Evolutionary conservation across 192 early-diverging fungal species (phyloP).

Genomic region (Allomyces macrogynus): DNA sequence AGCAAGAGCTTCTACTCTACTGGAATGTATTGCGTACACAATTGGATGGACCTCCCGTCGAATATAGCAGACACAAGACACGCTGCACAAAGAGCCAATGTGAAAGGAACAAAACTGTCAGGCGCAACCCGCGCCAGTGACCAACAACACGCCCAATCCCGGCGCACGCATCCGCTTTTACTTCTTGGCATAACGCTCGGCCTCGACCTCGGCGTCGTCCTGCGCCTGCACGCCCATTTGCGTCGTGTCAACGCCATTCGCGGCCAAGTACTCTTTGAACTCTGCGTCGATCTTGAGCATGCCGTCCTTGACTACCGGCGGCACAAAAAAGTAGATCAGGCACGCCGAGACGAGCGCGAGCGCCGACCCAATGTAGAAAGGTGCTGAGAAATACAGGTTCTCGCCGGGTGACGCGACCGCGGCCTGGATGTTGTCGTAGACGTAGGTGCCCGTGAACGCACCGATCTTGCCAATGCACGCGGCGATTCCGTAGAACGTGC

Average conservation of each 20-base stretch:
- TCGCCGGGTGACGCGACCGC: slow-evolving; percentile 13
- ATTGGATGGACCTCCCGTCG: no score
- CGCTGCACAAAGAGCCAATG: no score
- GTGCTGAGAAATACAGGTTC: slow-evolving; percentile 13
- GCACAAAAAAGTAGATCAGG: slow-evolving; percentile 21
- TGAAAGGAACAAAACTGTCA: no score
- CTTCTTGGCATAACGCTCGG: no score
- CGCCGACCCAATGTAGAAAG: slow-evolving; percentile 21
- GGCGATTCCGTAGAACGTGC: slow-evolving; percentile 21
- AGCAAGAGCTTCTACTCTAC: no score
- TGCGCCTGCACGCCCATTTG: slow-evolving; percentile 3
- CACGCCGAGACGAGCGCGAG: slow-evolving; percentile 24
- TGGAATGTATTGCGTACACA: no score
- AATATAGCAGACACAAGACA: no score
- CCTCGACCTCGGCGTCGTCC: no score
- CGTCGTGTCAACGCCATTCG: slow-evolving; percentile 18
- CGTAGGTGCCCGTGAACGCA: slow-evolving; percentile 20
- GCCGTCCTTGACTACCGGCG: slow-evolving; percentile 21
- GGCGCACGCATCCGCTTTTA: no score
- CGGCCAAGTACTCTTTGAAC: slow-evolving; percentile 20
- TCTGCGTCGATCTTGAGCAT: slow-evolving; percentile 23
- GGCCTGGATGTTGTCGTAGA: slow-evolving; percentile 18
- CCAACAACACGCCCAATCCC: no score
- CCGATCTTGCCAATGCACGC: slow-evolving; percentile 22
- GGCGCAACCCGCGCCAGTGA: no score